phyloP scores from a whole-genome alignment of 1,284 basidiomycete species.

The Vanrija humicola region DNA sequence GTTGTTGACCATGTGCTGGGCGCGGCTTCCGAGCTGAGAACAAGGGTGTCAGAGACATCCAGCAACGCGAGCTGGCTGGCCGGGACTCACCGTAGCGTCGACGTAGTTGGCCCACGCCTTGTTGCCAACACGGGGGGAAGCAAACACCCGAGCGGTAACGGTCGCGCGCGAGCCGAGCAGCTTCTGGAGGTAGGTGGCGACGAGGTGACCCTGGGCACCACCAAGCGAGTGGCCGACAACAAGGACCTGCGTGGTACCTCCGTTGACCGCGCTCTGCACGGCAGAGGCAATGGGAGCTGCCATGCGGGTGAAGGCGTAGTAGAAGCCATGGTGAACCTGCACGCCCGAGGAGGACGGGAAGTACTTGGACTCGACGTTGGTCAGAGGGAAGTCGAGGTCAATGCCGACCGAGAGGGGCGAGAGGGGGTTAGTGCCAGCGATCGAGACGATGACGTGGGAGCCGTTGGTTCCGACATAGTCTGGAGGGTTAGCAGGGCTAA shows the following conservation, averaged over 20 bases:
- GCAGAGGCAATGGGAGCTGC: conserved; percentile 1
- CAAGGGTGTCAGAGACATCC: neutral
- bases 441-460: conserved; percentile 9
- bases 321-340: conserved; percentile 21
- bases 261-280: conserved; percentile 1
- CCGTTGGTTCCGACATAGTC: neutral
- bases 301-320: conserved; percentile 21
- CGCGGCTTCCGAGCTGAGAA: conserved; percentile 11
- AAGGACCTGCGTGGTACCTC: conserved; percentile 13
- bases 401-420: conserved; percentile 9
- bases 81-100: conserved; percentile 13
- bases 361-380: neutral
- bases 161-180: conserved; percentile 1
- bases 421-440: conserved; percentile 19
- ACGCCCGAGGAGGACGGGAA: conserved; percentile 13
- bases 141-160: conserved; percentile 15
- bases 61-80: no score
- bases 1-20: conserved; percentile 22
- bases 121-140: conserved; percentile 22
- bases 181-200: conserved; percentile 15
- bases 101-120: conserved; percentile 23
- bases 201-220: conserved; percentile 16
- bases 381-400: conserved; percentile 19
- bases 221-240: conserved; percentile 22
- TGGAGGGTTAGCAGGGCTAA: neutral